Percentiles rank a stretch among this genome's conserved stretches.
These are phyloP conservation scores for Cerrena zonata DNA, from an alignment of 1,284 basidiomycete species.

Conservation along the genomic window DNA sequence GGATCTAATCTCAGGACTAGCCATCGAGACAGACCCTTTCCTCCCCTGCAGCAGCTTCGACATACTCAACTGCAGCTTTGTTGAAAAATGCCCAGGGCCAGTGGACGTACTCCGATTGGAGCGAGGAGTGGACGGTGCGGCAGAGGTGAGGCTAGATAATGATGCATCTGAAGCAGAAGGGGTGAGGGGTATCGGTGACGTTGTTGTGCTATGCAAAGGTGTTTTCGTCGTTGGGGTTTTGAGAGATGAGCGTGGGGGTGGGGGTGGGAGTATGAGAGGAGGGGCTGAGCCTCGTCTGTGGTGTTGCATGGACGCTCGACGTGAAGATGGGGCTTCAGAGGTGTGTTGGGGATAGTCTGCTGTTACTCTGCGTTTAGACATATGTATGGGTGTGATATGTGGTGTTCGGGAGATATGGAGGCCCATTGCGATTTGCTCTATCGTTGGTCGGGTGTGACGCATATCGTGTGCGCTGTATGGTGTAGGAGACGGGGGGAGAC, in stretches of 20 bases:
- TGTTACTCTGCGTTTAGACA: conserved; percentile 13
- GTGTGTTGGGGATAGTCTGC: conserved; percentile 9
- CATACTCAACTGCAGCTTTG: conserved; percentile 37
- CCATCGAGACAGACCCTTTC: conserved; percentile 17
- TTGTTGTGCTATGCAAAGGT: conserved; percentile 26
- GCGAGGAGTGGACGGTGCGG: conserved; percentile 32
- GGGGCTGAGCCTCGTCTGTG: conserved; percentile 24
- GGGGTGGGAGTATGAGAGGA: conserved; percentile 36
- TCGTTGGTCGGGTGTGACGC: conserved; percentile 47
- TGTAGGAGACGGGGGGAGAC: conserved; percentile 27
- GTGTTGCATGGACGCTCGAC: conserved; percentile 21
- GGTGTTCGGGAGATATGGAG: conserved; percentile 68
- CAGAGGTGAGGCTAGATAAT: conserved; percentile 42
- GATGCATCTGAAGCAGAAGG: conserved; percentile 42
- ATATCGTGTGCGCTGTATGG: conserved; percentile 38
- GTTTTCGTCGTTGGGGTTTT: conserved; percentile 40
- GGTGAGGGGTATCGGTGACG: conserved; percentile 28
- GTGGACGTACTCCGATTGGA: conserved; percentile 32
- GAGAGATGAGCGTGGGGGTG: conserved; percentile 57
- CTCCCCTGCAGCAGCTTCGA: conserved; percentile 38
- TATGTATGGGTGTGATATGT: conserved; percentile 42
- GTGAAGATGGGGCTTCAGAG: conserved; percentile 11
- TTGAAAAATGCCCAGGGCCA: conserved; percentile 26
- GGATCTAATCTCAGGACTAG: conserved; percentile 11
- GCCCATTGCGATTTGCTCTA: conserved; percentile 72